Evolutionary conservation across 495 filamentous ascomycete genomes (phyloP), one percentile per base, ranked within the genome.

Genomic region (Hypoxylon subgilvum): DNA sequence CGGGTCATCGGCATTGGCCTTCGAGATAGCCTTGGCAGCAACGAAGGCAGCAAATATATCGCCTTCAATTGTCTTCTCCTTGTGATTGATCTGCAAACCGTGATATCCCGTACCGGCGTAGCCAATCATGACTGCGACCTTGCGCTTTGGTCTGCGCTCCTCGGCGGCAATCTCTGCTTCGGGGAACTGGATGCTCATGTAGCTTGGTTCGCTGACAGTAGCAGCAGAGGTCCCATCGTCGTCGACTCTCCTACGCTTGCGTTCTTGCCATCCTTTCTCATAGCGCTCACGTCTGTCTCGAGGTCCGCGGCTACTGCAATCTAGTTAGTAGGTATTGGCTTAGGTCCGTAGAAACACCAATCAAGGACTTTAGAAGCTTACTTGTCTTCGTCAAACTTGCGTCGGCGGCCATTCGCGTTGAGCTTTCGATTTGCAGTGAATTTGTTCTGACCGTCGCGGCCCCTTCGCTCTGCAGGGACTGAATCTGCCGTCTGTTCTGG

Each of bases 31-130:
- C 16, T 92, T 90, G 16, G 92, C 90, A 6, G 83, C 84, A 27
- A 98, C 88, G 50, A 98, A 88, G 9, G 95, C 94, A 10, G 84
- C 80, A 68, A 98, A 98, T 0, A 98, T 77, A 63, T 98, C 94
- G n/a, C 94, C 92, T 70, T 97, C 94, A 50, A 98, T 97, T 1
- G 91, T 97, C 76, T 91, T 92, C 58, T 95, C 86, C 30, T 87
- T 73, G 46, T 74, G 72, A 63, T 82, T 84, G 54, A 97, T 84
- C 71, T 98, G 94, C 83, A 98, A 92, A 53, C 94, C 94, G 72
- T 89, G 91, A 74, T 98, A 98, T 10, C 95, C 95, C n/a, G 89
- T 95, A 19, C 94, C 94, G 17, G 91, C 90, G 69, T 98, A 98
- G 4, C 95, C 93, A 57, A 98, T 84, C 77, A 97, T 71, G 12